phyloP scores from a whole-genome alignment of 1,284 basidiomycete species.

The Leccinum pallidistipes region DNA sequence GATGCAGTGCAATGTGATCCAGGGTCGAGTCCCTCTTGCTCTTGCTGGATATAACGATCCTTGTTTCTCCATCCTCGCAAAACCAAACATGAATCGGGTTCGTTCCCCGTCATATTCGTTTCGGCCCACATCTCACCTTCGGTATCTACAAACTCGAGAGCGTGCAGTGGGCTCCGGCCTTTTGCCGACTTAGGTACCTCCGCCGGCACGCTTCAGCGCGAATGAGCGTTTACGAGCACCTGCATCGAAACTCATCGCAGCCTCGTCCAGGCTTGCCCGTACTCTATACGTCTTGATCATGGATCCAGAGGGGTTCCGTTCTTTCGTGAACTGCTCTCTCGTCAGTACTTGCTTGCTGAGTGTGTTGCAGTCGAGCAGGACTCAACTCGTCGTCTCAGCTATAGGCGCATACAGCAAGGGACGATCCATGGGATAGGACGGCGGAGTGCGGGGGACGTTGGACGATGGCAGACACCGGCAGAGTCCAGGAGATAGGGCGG shows the following conservation, averaged over 20 bases:
- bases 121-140: slow-evolving; percentile 71
- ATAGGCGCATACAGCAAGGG: slow-evolving; percentile 73
- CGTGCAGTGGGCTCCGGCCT: slow-evolving; percentile 57
- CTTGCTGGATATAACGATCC: slow-evolving; percentile 82
- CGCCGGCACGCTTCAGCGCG: slow-evolving; percentile 51
- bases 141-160: slow-evolving; percentile 49
- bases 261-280: slow-evolving; percentile 59
- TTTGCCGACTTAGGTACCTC: slow-evolving; percentile 81
- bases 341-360: slow-evolving; percentile 56
- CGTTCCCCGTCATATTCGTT: slow-evolving; percentile 89
- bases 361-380: slow-evolving; percentile 56
- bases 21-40: slow-evolving; percentile 77
- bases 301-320: slow-evolving; percentile 62
- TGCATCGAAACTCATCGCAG: slow-evolving; percentile 51
- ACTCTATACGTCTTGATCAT: slow-evolving; percentile 59
- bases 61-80: slow-evolving; percentile 35
- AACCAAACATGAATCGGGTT: slow-evolving; percentile 78
- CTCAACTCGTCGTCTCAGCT: slow-evolving; percentile 39
- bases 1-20: slow-evolving; percentile 69
- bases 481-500: no score
- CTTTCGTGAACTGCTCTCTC: slow-evolving; percentile 63
- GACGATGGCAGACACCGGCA: no score
- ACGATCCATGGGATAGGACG: slow-evolving; percentile 20
- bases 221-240: slow-evolving; percentile 25
- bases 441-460: no score